A percentile compares a stretch with the other conserved stretches of the same genome.
Conservation (phyloP, 2,329 filamentous ascomycete species). For the Arthrinium phaeospermum region DNA sequence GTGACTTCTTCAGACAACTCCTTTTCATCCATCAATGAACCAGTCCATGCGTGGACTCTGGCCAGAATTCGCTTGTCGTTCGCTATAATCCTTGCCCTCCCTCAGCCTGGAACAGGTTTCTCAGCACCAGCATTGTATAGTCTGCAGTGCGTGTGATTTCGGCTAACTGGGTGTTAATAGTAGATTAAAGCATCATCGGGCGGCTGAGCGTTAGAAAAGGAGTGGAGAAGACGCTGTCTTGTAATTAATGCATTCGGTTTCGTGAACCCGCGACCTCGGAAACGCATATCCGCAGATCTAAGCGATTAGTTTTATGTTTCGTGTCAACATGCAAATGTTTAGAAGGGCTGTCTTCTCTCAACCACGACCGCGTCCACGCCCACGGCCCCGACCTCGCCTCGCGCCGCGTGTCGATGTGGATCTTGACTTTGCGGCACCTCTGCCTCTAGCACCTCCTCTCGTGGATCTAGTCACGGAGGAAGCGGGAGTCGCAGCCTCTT, state of each 20-base stretch:
- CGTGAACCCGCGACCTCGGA: neutral
- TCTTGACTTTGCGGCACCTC: neutral
- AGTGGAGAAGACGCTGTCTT: neutral
- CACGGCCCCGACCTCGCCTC: conserved; percentile 31
- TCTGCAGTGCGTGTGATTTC: neutral
- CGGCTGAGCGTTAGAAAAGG: neutral
- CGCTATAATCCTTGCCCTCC: neutral
- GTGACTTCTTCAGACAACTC: neutral
- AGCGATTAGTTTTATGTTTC: too few species aligned
- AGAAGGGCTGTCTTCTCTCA: conserved; percentile 28
- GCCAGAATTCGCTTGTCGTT: neutral
- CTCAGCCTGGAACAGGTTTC: neutral
- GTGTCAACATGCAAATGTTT: neutral
- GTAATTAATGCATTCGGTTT: neutral
- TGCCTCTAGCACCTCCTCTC: conserved; percentile 20
- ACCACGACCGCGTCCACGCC: conserved; percentile 28
- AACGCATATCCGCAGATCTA: neutral
- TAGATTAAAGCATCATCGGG: neutral
- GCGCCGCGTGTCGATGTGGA: neutral
- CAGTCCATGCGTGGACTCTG: neutral
- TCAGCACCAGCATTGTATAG: neutral
- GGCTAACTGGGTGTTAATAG: neutral
- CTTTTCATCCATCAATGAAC: neutral
- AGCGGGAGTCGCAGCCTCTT: conserved; percentile 19
- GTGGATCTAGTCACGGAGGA: conserved; percentile 22